A percentile compares a stretch with the other conserved stretches of the same genome.
These are phyloP conservation scores for Diplodia corticola DNA, from an alignment of 2,329 filamentous ascomycete genomes.

Conservation along the genomic window DNA sequence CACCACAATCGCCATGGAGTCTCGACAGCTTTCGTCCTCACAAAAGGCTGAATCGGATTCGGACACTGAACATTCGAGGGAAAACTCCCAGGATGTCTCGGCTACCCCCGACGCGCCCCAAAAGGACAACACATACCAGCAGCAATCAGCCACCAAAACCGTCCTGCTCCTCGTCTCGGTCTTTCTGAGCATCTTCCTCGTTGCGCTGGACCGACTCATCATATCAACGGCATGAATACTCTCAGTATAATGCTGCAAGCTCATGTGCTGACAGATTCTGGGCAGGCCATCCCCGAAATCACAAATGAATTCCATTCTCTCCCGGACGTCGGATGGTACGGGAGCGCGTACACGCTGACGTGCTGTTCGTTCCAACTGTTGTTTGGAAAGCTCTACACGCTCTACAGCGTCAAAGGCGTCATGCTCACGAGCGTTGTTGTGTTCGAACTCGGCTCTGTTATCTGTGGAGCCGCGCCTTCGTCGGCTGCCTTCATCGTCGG, in stretches of 20 bases:
- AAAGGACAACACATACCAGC: not conserved
- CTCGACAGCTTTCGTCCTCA: not conserved
- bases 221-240: not conserved
- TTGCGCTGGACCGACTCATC: not conserved
- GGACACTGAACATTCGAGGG: not conserved
- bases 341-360: slow-evolving; percentile 47
- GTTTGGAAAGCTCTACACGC: slow-evolving; percentile 50
- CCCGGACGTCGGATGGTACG: slow-evolving; percentile 41
- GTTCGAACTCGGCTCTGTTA: slow-evolving; percentile 56
- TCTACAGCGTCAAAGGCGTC: slow-evolving; percentile 38
- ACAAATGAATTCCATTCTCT: slow-evolving; percentile 33
- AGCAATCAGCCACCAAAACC: not conserved
- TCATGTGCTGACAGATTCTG: slow-evolving; percentile 25
- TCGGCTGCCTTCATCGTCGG: slow-evolving; percentile 47
- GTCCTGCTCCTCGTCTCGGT: not conserved
- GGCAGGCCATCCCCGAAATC: slow-evolving; percentile 33
- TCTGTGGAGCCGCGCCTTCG: slow-evolving; percentile 44
- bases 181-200: slow-evolving; percentile 1
- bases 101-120: not conserved
- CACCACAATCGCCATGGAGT: not conserved
- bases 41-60: not conserved
- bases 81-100: not conserved
- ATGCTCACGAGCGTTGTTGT: slow-evolving; percentile 39
- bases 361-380: slow-evolving; percentile 47
- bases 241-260: not conserved